Evolutionary conservation across 768 basidiomycete species (phyloP).

Genomic region (Tricholoma sp.): DNA sequence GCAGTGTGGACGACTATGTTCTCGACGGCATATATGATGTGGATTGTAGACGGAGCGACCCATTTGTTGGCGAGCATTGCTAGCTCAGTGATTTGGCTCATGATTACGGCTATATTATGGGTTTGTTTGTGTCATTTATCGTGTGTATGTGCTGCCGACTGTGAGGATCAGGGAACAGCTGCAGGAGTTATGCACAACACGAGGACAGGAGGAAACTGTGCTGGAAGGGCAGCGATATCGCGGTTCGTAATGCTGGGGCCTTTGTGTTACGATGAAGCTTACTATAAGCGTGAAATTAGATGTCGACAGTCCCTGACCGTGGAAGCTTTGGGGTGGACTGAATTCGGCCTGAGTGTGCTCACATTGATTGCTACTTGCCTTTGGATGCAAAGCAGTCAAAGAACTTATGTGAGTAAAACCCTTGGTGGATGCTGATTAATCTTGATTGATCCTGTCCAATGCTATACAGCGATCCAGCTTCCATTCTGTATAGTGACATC

Average conservation of each 20-base stretch:
- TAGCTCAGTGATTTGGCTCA: conserved; percentile 71
- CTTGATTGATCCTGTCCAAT: background rate
- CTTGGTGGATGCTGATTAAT: conserved; percentile 8
- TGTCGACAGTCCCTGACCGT: conserved; percentile 73
- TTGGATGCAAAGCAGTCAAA: conserved; percentile 25
- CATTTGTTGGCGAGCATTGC: conserved; percentile 73
- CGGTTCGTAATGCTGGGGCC: conserved; percentile 29
- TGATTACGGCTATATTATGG: conserved; percentile 63
- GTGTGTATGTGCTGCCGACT: background rate
- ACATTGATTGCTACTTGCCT: conserved; percentile 51
- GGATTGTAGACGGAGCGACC: conserved; percentile 61
- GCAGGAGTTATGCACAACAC: conserved; percentile 64
- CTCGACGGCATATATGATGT: conserved; percentile 63
- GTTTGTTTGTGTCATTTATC: conserved; percentile 29
- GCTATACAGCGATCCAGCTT: background rate
- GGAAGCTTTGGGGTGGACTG: conserved; percentile 73
- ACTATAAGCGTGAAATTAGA: conserved; percentile 23
- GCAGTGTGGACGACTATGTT: conserved; percentile 75
- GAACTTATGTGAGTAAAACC: conserved; percentile 21
- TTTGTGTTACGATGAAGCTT: background rate
- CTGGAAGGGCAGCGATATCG: conserved; percentile 46
- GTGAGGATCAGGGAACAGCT: conserved; percentile 49
- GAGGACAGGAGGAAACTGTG: conserved; percentile 57
- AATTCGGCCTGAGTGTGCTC: conserved; percentile 56
- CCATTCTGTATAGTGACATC: background rate